Conservation (phyloP, 495 filamentous ascomycete species). For the Penicillium robsamsonii region DNA sequence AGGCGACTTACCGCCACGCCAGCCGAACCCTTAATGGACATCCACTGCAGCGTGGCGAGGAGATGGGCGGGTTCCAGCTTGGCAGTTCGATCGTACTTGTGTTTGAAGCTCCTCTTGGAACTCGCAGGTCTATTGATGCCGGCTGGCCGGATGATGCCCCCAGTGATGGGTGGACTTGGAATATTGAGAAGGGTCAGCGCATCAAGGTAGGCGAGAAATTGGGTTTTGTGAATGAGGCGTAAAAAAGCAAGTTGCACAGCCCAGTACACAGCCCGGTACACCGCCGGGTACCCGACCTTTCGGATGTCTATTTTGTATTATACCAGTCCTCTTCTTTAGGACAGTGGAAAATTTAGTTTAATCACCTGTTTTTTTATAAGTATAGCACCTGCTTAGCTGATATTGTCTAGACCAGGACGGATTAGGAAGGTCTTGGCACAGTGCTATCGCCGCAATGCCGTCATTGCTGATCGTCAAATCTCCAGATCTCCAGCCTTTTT, state of each 20-base stretch:
- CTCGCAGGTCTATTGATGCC: conserved; percentile 61
- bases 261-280: conserved; percentile 5
- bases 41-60: conserved; percentile 79
- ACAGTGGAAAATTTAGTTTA: background rate
- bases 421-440: conserved; percentile 1
- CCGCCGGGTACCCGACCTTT: no score
- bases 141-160: conserved; percentile 55
- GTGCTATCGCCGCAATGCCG: conserved; percentile 8
- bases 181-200: conserved; percentile 77
- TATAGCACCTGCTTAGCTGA: background rate
- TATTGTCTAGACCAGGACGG: background rate
- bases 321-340: conserved; percentile 16
- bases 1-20: conserved; percentile 82
- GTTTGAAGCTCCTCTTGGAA: conserved; percentile 84
- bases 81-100: conserved; percentile 95
- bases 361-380: background rate
- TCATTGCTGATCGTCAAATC: background rate
- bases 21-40: conserved; percentile 77
- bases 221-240: conserved; percentile 55
- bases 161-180: conserved; percentile 76
- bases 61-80: conserved; percentile 97
- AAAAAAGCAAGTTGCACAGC: conserved; percentile 5
- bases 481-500: no score
- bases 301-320: conserved; percentile 14
- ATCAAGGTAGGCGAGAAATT: conserved; percentile 86